A percentile compares a stretch with the other conserved stretches of the same genome.
phyloP scores from a whole-genome alignment of 768 basidiomycete species.

The Boletus patriciae region DNA sequence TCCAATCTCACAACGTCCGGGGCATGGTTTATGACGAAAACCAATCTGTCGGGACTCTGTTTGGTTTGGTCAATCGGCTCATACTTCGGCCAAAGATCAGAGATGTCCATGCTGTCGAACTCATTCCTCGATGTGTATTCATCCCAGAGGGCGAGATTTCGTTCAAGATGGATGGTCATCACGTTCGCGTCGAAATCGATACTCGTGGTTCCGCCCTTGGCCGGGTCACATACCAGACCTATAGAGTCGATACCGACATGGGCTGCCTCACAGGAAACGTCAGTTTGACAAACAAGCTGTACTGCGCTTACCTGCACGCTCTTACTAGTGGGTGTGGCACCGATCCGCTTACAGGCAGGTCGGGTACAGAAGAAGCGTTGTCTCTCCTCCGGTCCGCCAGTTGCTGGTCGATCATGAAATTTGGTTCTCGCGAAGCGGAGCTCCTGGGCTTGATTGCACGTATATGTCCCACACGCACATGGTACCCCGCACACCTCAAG shows the following conservation, averaged over 20 bases:
- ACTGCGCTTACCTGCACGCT: constrained; percentile 45
- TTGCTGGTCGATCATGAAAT: constrained; percentile 41
- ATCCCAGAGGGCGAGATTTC: constrained; percentile 39
- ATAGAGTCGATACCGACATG: constrained; percentile 31
- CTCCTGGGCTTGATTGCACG: constrained; percentile 35
- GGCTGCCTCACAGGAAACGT: constrained; percentile 30
- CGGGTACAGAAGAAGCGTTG: constrained; percentile 47
- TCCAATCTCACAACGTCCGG: constrained; percentile 44
- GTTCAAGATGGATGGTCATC: constrained; percentile 7
- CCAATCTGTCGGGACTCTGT: constrained; percentile 45
- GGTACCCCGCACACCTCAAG: constrained; percentile 38
- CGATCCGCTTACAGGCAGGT: constrained; percentile 45
- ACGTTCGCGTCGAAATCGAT: constrained; percentile 19
- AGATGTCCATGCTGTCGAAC: not conserved
- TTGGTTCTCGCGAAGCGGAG: constrained; percentile 29
- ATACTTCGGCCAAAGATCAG: constrained; percentile 35
- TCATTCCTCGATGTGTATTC: constrained; percentile 31
- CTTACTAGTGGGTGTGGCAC: constrained; percentile 41
- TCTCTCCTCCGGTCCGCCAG: constrained; percentile 38
- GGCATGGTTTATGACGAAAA: constrained; percentile 41
- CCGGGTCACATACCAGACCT: constrained; percentile 28
- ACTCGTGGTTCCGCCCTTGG: not conserved
- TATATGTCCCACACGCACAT: constrained; percentile 39
- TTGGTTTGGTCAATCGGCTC: constrained; percentile 43
- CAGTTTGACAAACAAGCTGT: constrained; percentile 33